Evolutionary conservation across 441 rosid genomes (phyloP), one percentile per base, ranked within the genome.

Genomic region (Erysimum pusillum): DNA sequence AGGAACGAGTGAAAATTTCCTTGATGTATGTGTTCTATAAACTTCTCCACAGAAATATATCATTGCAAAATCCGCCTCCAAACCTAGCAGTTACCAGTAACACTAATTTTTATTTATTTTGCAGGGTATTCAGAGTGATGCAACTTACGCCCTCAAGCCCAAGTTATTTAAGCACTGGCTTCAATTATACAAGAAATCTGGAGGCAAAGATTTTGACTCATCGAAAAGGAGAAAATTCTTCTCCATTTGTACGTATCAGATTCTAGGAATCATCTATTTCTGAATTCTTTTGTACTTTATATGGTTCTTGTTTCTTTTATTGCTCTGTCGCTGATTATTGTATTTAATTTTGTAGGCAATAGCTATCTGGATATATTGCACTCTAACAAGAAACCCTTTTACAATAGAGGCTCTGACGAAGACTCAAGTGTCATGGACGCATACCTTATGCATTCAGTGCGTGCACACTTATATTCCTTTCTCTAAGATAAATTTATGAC

Each of bases 361-460:
- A 87, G 90, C 87, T 96, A 93, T 77, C 73, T 87, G 76, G 99
- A 96, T 80, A 83, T 96, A 79, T 77, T 93, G 82, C 93, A 93
- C 69, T 84, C 87, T 67, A 92, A 91, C 86, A 95, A 93, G 88
- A 91, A 79, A 76, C 97, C 98, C 34, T 95, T 93, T 79, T 96
- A 93, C 80, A 78, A 75, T 77, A 86, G 85, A 79, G 94, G 97
- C 71, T 75, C 54, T 25, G 89, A 88, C 85, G 98, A 91, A 85
- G 98, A 95, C 86, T 86, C 91, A 5, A 84, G 84, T 75, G 83
- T 79, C 81, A 88, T 86, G 93, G 97, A 91, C 46, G 89, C 87
- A 2, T 96, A 93, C 80, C 83, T 93, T 64, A 88, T 96, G 91
- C 99, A 93, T 87, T 88, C 87, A 75, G 99, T 93, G 84, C 31